These are phyloP conservation scores for Xylaria castorea DNA, from an alignment of 495 filamentous ascomycete species.

Conservation along the genomic window DNA sequence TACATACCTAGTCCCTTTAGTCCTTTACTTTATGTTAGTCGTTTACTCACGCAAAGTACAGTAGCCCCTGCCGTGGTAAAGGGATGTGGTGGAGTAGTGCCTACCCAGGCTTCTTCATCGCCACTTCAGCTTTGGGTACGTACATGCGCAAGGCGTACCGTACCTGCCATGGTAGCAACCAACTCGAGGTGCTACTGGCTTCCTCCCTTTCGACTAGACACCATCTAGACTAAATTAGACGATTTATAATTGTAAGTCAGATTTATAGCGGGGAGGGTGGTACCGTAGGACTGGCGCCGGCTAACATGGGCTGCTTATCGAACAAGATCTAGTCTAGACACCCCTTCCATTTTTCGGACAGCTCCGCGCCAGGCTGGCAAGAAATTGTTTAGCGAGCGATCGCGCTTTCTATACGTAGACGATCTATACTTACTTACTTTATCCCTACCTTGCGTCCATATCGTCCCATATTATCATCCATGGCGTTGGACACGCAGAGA, in stretches of 20 bases:
- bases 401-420: background rate
- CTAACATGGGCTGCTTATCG: background rate
- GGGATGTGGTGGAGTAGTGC: background rate
- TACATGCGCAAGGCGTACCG: background rate
- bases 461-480: background rate
- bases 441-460: background rate
- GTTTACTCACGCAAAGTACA: background rate
- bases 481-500: background rate
- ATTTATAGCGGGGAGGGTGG: background rate
- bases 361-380: background rate
- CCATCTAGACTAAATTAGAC: background rate
- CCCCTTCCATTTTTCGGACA: background rate
- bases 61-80: background rate
- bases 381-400: background rate
- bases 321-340: background rate
- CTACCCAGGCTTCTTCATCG: background rate
- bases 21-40: too few relatives aligned
- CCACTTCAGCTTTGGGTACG: too few relatives aligned
- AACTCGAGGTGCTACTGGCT: background rate
- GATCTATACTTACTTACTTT: too few relatives aligned
- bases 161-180: background rate
- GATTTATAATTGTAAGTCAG: too few relatives aligned
- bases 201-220: too few relatives aligned
- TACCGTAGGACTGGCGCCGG: background rate
- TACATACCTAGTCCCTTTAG: too few relatives aligned